Base-by-base conservation (phyloP, 2,329 filamentous ascomycete species). In the Penicillium sp. region DNA sequence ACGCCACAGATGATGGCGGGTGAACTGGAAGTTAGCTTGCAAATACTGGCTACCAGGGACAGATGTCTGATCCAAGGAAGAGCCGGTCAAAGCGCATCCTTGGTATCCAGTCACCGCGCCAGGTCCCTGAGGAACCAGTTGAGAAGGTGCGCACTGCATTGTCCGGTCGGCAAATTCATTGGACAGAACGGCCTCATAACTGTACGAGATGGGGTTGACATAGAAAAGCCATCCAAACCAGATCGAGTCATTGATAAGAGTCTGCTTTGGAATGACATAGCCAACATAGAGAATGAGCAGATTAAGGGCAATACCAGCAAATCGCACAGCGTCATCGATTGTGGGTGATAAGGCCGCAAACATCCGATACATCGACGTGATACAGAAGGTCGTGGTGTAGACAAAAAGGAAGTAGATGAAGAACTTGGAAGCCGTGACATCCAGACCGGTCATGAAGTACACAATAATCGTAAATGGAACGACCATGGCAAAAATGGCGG, bases 181-280 rank as follows among this genome's bases (percentile, higher is more conserved):
- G 0, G 85, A 74, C 61, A 90, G 76, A 2, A 90, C 84, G 3
- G 84, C 83, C 70, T 91, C 89, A 62, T 89, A 90, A 1, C 84
- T 81, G 65, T 90, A 91, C 0, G 79, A 75, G 36, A 82, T 62
- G 0, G 82, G 82, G 55, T 84, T 83, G 58, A 83, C 66, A 50
- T 82, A 85, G 65, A 79, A 85, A 1, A 87, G 69, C 87, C 82
- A 88, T 33, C 86, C 86, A 60, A 88, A 88, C 86, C 86, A 89
- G 54, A 87, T 87, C 54, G 87, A 87, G 6, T 84, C 63, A 27
- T 72, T 62, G 1, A 87, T 73, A n/a, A 88, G 74, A 43, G 83
- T 82, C 13, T 85, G 82, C 68, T 87, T 88, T 0, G 85, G 84
- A 64, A 89, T 89, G n/a, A 87, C 85, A 69, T 89, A 89, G 46